Percentiles rank a stretch among this genome's conserved stretches.
These are phyloP conservation scores for Suillus placidus DNA, from an alignment of 768 basidiomycete species.

Conservation along the genomic window DNA sequence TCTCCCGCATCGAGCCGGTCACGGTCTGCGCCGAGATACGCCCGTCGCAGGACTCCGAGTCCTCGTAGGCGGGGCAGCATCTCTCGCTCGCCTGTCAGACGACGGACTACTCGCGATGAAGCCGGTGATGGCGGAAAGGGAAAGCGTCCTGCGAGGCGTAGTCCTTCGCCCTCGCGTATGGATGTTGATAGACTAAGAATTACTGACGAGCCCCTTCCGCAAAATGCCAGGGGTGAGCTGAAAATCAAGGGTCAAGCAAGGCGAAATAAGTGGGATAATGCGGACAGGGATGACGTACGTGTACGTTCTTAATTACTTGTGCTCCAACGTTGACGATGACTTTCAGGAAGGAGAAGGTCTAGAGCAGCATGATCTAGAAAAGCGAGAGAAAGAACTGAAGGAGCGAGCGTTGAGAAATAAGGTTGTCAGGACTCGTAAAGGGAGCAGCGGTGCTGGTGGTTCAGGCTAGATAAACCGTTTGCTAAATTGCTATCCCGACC, in stretches of 20 bases:
- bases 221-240: constrained; percentile 49
- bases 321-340: not conserved
- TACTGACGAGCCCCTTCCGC: constrained; percentile 34
- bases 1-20: constrained; percentile 44
- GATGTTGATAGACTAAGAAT: constrained; percentile 27
- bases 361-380: constrained; percentile 52
- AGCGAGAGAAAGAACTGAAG: constrained; percentile 77
- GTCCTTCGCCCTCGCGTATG: constrained; percentile 26
- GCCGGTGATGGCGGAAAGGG: constrained; percentile 17
- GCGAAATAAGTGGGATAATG: constrained; percentile 56
- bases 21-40: constrained; percentile 42
- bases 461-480: constrained; percentile 3
- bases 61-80: constrained; percentile 36
- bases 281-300: constrained; percentile 15
- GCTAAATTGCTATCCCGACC: no score
- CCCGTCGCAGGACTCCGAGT: constrained; percentile 49
- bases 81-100: constrained; percentile 39
- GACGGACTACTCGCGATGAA: constrained; percentile 32
- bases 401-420: constrained; percentile 83
- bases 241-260: constrained; percentile 79
- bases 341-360: constrained; percentile 21
- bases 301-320: not conserved
- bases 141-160: constrained; percentile 28
- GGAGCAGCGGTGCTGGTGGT: constrained; percentile 29
- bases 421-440: constrained; percentile 72